Base-by-base conservation (phyloP, 176 grass and related monocot species). In the Triticum turgidum region DNA sequence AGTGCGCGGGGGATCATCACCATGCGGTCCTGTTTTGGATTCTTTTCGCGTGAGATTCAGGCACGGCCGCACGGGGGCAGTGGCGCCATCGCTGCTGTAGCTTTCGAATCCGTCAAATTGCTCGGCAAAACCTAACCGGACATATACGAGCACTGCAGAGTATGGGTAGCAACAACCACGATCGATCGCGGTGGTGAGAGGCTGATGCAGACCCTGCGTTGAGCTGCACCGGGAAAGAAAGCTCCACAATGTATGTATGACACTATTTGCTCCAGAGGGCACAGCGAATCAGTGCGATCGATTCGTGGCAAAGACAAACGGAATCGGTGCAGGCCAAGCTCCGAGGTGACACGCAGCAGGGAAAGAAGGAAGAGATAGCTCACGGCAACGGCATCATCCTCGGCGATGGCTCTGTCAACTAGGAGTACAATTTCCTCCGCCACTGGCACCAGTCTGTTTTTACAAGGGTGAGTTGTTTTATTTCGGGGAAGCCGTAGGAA, bases 61-160 rank as follows among this genome's bases (percentile, higher is more conserved):
- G 32, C 65, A 35, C 54, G 6, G 18, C 13, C 5, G 51, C 54
- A 21, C 56, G 56, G 15, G 13, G 32, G 15, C 10, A 35, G 65
- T 25, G 37, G 29, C 5, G 44, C 6, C 35, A 78, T 86, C n/a
- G 14, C 56, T 17, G 35, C 9, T 30, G 7, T n/a, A 27, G 30
- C 67, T n/a, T 42, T 61, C 67, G 69, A 79, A 80, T 72, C 66
- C 34, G 3, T 44, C 37, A 78, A 65, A 62, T 80, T 58, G 38
- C 59, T n/a, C 64, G 21, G 69, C 42, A 35, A 33, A 34, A 29
- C 68, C 27, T 86, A 80, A 80, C 85, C n/a, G 14, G 15, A 34
- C n/a, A 76, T 30, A 27, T 52, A 7, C 39, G 11, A 24, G 7
- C 6, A 18, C 59, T 39, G 17, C 8, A 30, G 13, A 56, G 15